Conservation (phyloP, 768 basidiomycete species). For the Trametes maxima region DNA sequence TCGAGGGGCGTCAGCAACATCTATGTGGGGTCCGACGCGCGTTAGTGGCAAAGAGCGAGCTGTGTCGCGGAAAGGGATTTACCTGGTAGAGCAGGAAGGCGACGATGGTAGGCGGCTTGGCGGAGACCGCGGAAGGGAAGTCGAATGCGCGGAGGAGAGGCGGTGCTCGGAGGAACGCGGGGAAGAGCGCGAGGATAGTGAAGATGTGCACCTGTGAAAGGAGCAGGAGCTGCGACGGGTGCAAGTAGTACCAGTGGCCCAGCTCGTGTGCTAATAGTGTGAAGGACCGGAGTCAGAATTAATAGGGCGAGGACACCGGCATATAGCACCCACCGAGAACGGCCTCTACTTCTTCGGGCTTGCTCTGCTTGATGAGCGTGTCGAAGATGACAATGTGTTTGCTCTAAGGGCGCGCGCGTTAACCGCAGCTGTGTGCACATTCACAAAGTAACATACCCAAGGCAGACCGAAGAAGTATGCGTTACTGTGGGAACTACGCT, state of each 20-base stretch:
- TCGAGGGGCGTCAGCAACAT: slow-evolving; percentile 85
- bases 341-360: slow-evolving; percentile 92
- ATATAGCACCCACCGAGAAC: slow-evolving; percentile 61
- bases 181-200: slow-evolving; percentile 82
- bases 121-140: slow-evolving; percentile 67
- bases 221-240: slow-evolving; percentile 86
- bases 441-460: slow-evolving; percentile 58
- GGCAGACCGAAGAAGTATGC: slow-evolving; percentile 99
- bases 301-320: background rate
- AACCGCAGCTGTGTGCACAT: too few species aligned
- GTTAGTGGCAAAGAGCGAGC: background rate
- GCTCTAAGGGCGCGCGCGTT: slow-evolving; percentile 46
- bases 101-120: slow-evolving; percentile 75
- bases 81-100: slow-evolving; percentile 88
- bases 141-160: slow-evolving; percentile 81
- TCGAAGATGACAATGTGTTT: slow-evolving; percentile 98
- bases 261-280: slow-evolving; percentile 78
- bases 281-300: background rate
- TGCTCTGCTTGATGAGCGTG: slow-evolving; percentile 90
- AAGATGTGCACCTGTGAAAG: slow-evolving; percentile 90
- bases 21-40: slow-evolving; percentile 33
- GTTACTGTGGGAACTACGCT: slow-evolving; percentile 93
- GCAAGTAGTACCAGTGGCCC: slow-evolving; percentile 93
- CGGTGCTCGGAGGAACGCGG: slow-evolving; percentile 84
- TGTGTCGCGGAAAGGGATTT: slow-evolving; percentile 1